Base-by-base conservation (phyloP, 2,329 filamentous ascomycete genomes). In the Pseudopyrenochaeta lycopersici region DNA sequence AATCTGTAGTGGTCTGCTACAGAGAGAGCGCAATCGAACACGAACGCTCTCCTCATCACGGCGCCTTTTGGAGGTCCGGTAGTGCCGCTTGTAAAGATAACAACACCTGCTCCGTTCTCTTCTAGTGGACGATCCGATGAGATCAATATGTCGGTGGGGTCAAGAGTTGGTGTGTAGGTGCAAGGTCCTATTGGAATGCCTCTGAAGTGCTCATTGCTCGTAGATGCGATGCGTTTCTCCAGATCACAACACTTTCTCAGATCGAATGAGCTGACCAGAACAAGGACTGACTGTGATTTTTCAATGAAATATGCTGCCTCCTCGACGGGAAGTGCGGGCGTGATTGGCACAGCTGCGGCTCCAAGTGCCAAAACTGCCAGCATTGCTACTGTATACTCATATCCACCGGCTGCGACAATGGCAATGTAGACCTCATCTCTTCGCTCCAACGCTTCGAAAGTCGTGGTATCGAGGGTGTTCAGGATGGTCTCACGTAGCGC, bases 331-430 rank as follows among this genome's bases (percentile, higher is more conserved):
- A 81, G 49, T 10, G 69, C 74, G 11, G 77, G 73, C 20, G 74
- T 73, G 55, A 82, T 75, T 3, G 80, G 80, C 7, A 82, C 80
- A 1, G 77, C 76, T 12, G 79, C 80, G 3, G 77, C 81, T 15
- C 80, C 80, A 2, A 80, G 55, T 7, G 80, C 80, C 30, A 81
- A 67, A n/a, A 80, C 72, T 4, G 80, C 76, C 23, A 82, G 69
- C 56, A 81, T 78, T 4, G 76, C 80, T n/a, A 82, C 78, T 3
- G 77, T 72, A 58, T 78, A 82, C 49, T 81, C 79, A 59, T 82
- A 82, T 4, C 80, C 76, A 6, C 78, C 78, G 2, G 77, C 71
- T 10, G 78, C 80, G 29, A 82, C 66, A 4, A 82, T 70, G 21
- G 76, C 77, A 41, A 82, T 75, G 57, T 77, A 81, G 12, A 79